Percentiles rank a stretch among this genome's conserved stretches.
Evolutionary conservation across 2,329 filamentous ascomycete genomes (phyloP).

Genomic region (Aureobasidium zeae): DNA sequence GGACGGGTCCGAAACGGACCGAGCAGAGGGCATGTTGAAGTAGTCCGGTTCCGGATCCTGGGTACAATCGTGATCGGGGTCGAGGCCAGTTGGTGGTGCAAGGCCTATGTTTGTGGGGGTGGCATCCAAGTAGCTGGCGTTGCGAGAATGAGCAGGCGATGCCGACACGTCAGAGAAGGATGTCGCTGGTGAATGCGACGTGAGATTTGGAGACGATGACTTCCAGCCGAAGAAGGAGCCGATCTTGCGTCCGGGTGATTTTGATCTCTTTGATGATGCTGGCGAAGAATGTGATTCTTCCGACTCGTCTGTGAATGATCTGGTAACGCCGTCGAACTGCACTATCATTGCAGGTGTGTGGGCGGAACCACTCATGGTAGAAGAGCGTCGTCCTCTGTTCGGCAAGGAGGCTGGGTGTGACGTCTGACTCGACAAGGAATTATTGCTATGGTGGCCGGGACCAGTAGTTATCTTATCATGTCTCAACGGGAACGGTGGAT

Average conservation of each 20-base stretch:
- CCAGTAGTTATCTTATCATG: constrained; percentile 17
- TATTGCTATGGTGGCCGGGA: constrained; percentile 14
- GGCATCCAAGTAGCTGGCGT: constrained; percentile 28
- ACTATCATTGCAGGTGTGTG: constrained; percentile 27
- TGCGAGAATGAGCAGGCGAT: constrained; percentile 47
- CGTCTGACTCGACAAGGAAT: constrained; percentile 16
- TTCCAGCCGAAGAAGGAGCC: constrained; percentile 62
- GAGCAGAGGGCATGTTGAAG: constrained; percentile 40
- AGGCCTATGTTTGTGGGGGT: constrained; percentile 23
- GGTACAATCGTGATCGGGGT: constrained; percentile 45
- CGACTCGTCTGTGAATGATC: constrained; percentile 28
- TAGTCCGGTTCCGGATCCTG: constrained; percentile 32
- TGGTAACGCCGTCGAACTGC: constrained; percentile 27
- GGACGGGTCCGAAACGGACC: constrained; percentile 31
- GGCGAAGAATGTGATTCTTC: constrained; percentile 18
- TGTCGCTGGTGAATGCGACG: constrained; percentile 49
- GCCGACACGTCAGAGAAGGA: constrained; percentile 53
- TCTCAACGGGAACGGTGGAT: constrained; percentile 17
- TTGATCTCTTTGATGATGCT: constrained; percentile 28
- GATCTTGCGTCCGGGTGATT: constrained; percentile 42
- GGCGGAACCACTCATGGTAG: constrained; percentile 21
- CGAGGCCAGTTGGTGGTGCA: constrained; percentile 41
- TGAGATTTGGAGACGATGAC: constrained; percentile 41
- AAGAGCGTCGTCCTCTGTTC: constrained; percentile 15
- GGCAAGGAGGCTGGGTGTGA: constrained; percentile 16